These are phyloP conservation scores for Ehretia macrophylla DNA, from an alignment of 257 asterid species.

Conservation along the genomic window DNA sequence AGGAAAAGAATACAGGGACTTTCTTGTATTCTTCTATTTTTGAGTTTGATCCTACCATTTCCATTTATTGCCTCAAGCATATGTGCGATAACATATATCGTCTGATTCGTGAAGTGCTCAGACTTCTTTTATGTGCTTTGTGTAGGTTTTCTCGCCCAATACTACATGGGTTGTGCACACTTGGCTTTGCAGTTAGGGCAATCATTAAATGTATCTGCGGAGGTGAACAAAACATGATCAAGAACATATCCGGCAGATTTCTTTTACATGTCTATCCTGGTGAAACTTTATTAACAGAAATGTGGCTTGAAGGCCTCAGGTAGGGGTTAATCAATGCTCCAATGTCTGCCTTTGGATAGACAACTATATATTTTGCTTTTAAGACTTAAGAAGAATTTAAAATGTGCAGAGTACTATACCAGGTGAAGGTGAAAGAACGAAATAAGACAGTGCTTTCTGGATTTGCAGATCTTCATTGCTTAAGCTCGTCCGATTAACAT, in stretches of 20 bases:
- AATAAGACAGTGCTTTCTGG: constrained; percentile 77
- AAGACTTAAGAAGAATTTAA: constrained; percentile 18
- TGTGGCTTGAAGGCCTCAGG: constrained; percentile 88
- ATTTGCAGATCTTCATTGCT: constrained; percentile 47
- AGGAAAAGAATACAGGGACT: background rate
- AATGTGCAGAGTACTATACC: constrained; percentile 79
- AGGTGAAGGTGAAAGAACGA: constrained; percentile 86
- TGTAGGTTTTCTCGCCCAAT: constrained; percentile 86
- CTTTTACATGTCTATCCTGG: constrained; percentile 87
- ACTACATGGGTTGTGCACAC: constrained; percentile 89
- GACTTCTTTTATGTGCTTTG: constrained; percentile 1
- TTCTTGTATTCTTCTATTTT: background rate
- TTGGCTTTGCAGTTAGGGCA: constrained; percentile 87
- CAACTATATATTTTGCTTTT: background rate
- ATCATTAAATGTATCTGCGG: constrained; percentile 56
- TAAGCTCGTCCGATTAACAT: constrained; percentile 41
- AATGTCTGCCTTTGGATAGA: no score
- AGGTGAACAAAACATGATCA: constrained; percentile 73
- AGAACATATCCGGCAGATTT: constrained; percentile 70
- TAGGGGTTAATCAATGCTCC: constrained; percentile 22
- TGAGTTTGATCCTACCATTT: no score
- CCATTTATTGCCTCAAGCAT: no score
- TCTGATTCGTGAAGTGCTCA: background rate
- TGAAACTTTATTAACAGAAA: constrained; percentile 77
- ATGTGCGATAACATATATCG: background rate